Base-by-base conservation (phyloP, 495 filamentous ascomycete genomes). In the Chlorociboria aeruginascens region DNA sequence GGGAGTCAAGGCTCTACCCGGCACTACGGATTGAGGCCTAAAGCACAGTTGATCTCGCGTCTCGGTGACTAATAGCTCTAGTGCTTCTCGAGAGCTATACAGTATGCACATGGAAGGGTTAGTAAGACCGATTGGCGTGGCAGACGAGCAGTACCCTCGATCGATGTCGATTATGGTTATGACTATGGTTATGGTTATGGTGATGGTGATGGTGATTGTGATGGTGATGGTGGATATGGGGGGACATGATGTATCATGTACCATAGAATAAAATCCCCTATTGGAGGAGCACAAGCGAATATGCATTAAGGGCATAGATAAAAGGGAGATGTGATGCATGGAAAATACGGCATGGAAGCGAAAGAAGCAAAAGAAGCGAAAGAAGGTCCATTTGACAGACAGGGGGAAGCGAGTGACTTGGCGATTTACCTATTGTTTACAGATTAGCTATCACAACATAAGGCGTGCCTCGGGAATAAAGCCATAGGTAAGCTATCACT, bases 81-180 rank as follows among this genome's bases (percentile, higher is more conserved):
- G n/a, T n/a, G n/a, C n/a, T n/a, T n/a, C n/a, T 32, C 11, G 9
- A 10, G 30, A n/a, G 20, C 3, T 32, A 43, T 13, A n/a, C n/a
- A n/a, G n/a, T n/a, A n/a, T n/a, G n/a, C n/a, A n/a, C n/a, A n/a
- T n/a, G n/a, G n/a, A n/a, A n/a, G n/a, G n/a, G n/a, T n/a, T n/a
- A 51, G 30, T 51, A 51, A 12, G 38, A 39, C 45, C 45, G 50
- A 52, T 52, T 52, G 50, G 50, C 38, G 13, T 30, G 43, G 14
- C 10, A 40, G 35, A 16, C 33, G 36, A 52, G 37, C 41, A 38
- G 40, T 41, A 13, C 9, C n/a, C 40, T 16, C 34, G n/a, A 12
- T 12, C 41, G 41, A 12, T 32, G n/a, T n/a, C n/a, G n/a, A n/a
- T n/a, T n/a, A n/a, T n/a, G n/a, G n/a, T 8, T 32, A n/a, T 20